These are phyloP conservation scores for Mucor circinelloides DNA, from an alignment of 371 early-diverging fungal genomes.

Conservation along the genomic window DNA sequence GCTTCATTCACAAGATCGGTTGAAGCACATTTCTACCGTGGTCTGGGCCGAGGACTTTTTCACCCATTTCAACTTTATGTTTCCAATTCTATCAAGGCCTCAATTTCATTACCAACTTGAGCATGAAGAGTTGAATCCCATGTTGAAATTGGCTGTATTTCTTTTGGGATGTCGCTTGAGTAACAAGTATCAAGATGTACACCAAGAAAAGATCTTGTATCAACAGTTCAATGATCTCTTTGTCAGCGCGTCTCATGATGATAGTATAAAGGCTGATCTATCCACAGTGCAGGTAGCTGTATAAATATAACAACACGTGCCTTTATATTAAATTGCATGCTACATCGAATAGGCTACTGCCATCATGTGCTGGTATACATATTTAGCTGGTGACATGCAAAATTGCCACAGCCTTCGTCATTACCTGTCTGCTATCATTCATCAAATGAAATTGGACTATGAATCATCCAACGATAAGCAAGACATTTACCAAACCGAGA, in stretches of 20 bases:
- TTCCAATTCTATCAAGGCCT: conserved; percentile 43
- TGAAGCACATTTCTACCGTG: conserved; percentile 1
- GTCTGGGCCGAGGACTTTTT: conserved; percentile 36
- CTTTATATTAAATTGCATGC: neutral
- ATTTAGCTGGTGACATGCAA: conserved; percentile 34
- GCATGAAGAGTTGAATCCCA: conserved; percentile 26
- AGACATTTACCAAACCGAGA: conserved; percentile 30
- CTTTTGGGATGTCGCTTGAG: conserved; percentile 27
- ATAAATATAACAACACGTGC: neutral
- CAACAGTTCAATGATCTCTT: conserved; percentile 2
- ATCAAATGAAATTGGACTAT: conserved; percentile 6
- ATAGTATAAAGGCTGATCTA: conserved; percentile 7
- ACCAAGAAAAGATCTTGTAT: conserved; percentile 1
- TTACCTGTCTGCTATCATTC: conserved; percentile 14
- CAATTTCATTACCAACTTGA: conserved; percentile 32
- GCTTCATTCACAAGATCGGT: neutral
- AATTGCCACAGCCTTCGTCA: conserved; percentile 28
- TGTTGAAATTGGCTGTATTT: conserved; percentile 41
- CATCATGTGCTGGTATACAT: conserved; percentile 48
- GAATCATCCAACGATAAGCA: conserved; percentile 8
- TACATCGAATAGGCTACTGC: conserved; percentile 29
- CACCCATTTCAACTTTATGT: conserved; percentile 42
- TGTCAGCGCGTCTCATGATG: neutral
- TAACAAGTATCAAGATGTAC: neutral
- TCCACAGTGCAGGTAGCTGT: conserved; percentile 34